A percentile compares a stretch with the other conserved stretches of the same genome.
phyloP scores from a whole-genome alignment of 208 protist species.

The Dictyostelium gargantuum region DNA sequence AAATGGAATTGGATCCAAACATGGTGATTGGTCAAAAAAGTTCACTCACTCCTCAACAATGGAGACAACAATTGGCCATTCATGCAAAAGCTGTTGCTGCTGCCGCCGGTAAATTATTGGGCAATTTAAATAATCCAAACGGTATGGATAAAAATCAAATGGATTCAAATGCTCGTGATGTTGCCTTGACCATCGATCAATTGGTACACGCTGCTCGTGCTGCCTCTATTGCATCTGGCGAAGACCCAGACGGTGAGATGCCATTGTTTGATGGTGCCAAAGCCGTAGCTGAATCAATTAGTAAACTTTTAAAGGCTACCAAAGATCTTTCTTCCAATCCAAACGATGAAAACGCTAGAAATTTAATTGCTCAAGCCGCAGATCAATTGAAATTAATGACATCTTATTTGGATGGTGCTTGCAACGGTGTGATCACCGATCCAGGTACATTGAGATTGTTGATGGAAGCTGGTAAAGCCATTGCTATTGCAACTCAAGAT shows the following conservation, averaged over 20 bases:
- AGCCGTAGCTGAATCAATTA: slow-evolving; percentile 63
- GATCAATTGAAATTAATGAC: slow-evolving; percentile 56
- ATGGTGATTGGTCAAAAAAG: slow-evolving; percentile 51
- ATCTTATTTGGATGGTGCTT: slow-evolving; percentile 46
- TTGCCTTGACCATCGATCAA: slow-evolving; percentile 48
- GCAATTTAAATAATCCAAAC: slow-evolving; percentile 45
- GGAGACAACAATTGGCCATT: slow-evolving; percentile 66
- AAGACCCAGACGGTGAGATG: slow-evolving; percentile 58
- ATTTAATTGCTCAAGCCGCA: slow-evolving; percentile 12
- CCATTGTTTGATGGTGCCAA: slow-evolving; percentile 61
- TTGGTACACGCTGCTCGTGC: slow-evolving; percentile 48
- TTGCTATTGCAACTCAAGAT: slow-evolving; percentile 56
- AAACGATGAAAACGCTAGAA: slow-evolving; percentile 46
- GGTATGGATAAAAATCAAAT: slow-evolving; percentile 24
- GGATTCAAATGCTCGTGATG: slow-evolving; percentile 35
- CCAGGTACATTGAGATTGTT: slow-evolving; percentile 24
- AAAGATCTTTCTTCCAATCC: slow-evolving; percentile 62
- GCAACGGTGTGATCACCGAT: slow-evolving; percentile 36
- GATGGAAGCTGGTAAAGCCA: slow-evolving; percentile 40
- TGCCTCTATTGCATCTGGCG: slow-evolving; percentile 50
- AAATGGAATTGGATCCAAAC: slow-evolving; percentile 51
- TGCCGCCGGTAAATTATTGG: slow-evolving; percentile 38
- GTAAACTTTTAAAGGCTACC: slow-evolving; percentile 34
- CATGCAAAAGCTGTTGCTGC: slow-evolving; percentile 53
- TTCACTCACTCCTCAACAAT: slow-evolving; percentile 52